A percentile compares a stretch with the other conserved stretches of the same genome.
phyloP scores from a whole-genome alignment of 306 rosid genomes.

The Castanospermum australe region DNA sequence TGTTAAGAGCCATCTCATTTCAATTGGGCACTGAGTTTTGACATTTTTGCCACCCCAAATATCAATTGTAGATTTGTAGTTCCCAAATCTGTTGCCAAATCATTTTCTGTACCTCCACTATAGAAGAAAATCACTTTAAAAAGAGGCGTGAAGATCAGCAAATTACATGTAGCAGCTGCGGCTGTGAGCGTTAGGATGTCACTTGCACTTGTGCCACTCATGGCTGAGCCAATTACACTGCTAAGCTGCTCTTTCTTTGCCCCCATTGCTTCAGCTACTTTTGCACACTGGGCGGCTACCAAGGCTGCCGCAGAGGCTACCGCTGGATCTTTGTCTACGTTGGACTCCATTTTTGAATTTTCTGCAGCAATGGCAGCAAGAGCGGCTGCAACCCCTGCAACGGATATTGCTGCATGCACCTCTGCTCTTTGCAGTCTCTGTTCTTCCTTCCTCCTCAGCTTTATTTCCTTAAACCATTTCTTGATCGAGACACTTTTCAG shows the following conservation, averaged over 20 bases:
- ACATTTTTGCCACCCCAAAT: neutral
- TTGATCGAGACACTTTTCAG: constrained; percentile 68
- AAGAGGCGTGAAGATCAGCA: neutral
- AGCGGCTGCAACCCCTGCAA: constrained; percentile 96
- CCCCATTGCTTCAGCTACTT: constrained; percentile 94
- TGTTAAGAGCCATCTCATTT: neutral
- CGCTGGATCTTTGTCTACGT: constrained; percentile 63
- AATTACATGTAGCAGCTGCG: constrained; percentile 81
- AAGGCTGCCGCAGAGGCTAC: constrained; percentile 88
- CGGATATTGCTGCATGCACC: constrained; percentile 89
- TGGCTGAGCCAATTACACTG: constrained; percentile 71
- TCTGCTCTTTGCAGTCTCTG: constrained; percentile 79
- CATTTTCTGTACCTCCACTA: neutral
- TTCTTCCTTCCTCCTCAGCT: constrained; percentile 68
- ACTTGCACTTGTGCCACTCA: constrained; percentile 56
- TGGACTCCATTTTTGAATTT: constrained; percentile 41
- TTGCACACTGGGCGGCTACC: constrained; percentile 87
- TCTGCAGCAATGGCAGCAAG: constrained; percentile 85
- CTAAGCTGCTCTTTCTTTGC: constrained; percentile 72
- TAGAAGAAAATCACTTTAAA: neutral
- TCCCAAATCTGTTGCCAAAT: constrained; percentile 7
- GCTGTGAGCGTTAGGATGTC: constrained; percentile 90
- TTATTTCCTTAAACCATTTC: constrained; percentile 88
- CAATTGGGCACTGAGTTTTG: constrained; percentile 2
- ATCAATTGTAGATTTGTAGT: neutral